Evolutionary conservation across 176 grass and related monocot species (phyloP), one percentile per base, ranked within the genome.

Genomic region (Carex littledalei): DNA sequence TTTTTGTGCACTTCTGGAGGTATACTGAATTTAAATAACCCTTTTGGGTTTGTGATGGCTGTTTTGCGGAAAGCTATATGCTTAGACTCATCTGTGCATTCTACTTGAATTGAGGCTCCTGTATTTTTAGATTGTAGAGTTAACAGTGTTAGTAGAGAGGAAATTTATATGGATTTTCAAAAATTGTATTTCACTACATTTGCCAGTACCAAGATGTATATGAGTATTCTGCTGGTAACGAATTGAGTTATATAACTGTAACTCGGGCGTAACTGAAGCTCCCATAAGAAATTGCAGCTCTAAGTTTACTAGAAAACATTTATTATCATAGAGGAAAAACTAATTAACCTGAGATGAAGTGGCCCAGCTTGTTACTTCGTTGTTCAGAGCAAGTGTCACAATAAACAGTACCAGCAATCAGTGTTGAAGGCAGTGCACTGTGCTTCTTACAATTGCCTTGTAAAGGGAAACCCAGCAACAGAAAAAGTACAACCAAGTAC

Each of bases 351-450:
- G 87, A 39, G 64, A 89, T 85, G 77, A 89, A 64, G 11, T 89
- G 87, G 4, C 50, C 34, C 4, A 65, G 22, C 59, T 82, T 89
- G n/a, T 73, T 81, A 24, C 31, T 17, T 18, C 60, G 29, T 56
- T 75, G 63, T 6, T 72, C 83, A 74, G 81, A 85, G 37, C 87
- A 89, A 50, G 83, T 81, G 32, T 89, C 77, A 41, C 87, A 89
- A 47, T 81, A 89, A 16, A 89, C 74, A 55, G 77, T 89, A 47
- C 87, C 87, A 55, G 57, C 21, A 79, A 89, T 67, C 0, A 63
- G 76, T 22, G 87, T 2, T 10, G 34, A 67, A 11, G 47, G 29
- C 54, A 71, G 11, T 24, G 21, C 60, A 52, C 67, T 43, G 60
- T 43, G 34, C 45, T 67, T 85, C 69, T 45, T 77, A 53, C 80